Base-by-base conservation (phyloP, 73 alveolate species). In the Stentor coeruleus region DNA sequence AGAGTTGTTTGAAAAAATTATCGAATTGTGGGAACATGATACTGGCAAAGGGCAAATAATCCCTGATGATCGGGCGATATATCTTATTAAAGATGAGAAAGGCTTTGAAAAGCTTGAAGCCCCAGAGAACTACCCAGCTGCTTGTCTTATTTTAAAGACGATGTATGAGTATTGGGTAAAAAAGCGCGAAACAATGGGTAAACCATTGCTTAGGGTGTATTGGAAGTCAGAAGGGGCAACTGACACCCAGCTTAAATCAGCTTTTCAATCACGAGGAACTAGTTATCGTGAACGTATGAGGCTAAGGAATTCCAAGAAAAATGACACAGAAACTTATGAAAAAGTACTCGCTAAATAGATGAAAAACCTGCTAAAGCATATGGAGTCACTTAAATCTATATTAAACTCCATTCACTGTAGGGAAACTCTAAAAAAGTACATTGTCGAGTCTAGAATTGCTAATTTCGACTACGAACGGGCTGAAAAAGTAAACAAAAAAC, bases 281-380 rank as follows among this genome's bases (percentile, higher is more conserved):
- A 57, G 28, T 31, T n/a, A n/a, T n/a, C 0, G 73, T 20, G 73
- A 57, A 31, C 15, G 28, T 20, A 57, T 57, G 73, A n/a, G 73
- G 15, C 73, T 57, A n/a, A 57, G 73, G 73, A 57, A 57, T 57
- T 57, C 73, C 73, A 57, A 57, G 73, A 57, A 57, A 57, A 57
- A 57, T 57, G 73, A 57, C 28, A 20, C 73, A 57, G 73, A 57
- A 2, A 20, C 3, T 0, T 57, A 57, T 57, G 73, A 57, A 57
- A 57, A 57, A 57, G 73, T 57, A 57, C 15, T n/a, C 1, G 73
- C 28, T 20, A 57, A 20, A 31, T 2, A 57, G 73, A 57, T 57
- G 73, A 57, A 57, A 57, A 57, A 57, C 2, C 73, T 57, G 35
- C 73, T 20, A 57, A 57, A 57, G 73, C 73, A 57, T n/a, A n/a